phyloP scores from a whole-genome alignment of 2,329 filamentous ascomycete genomes.

The Niveomyces coronatus region DNA sequence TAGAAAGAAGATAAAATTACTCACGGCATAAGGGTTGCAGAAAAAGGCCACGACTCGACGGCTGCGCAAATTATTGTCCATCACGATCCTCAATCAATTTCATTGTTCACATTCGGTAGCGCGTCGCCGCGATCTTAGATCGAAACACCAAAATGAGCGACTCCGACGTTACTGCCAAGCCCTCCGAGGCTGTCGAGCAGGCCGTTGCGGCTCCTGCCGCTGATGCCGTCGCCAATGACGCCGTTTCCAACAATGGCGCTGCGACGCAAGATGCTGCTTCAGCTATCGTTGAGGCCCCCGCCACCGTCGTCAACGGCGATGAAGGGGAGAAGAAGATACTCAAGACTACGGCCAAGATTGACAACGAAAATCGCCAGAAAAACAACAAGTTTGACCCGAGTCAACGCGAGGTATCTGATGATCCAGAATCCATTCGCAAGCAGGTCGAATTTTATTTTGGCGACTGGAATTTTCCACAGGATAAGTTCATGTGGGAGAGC shows the following conservation, averaged over 20 bases:
- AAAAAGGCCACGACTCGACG: not conserved
- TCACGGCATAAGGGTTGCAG: slow-evolving; percentile 1
- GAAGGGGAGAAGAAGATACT: slow-evolving; percentile 27
- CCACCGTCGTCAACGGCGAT: slow-evolving; percentile 10
- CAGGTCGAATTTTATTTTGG: slow-evolving; percentile 97
- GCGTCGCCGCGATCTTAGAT: not conserved
- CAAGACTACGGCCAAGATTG: slow-evolving; percentile 33
- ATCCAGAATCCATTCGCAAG: slow-evolving; percentile 71
- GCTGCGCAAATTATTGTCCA: not conserved
- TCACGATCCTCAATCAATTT: not conserved
- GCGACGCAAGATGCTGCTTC: slow-evolving; percentile 16
- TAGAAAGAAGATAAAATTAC: slow-evolving; percentile 8
- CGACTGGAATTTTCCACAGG: slow-evolving; percentile 78
- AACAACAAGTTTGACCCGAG: slow-evolving; percentile 65
- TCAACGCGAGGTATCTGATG: slow-evolving; percentile 57
- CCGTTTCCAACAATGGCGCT: slow-evolving; percentile 15
- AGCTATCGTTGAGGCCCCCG: slow-evolving; percentile 11
- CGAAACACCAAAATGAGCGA: slow-evolving; percentile 10
- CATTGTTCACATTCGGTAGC: not conserved
- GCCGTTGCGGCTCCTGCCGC: slow-evolving; percentile 40
- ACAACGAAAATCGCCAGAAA: slow-evolving; percentile 33
- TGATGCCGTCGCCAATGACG: slow-evolving; percentile 23
- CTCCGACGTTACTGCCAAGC: slow-evolving; percentile 8
- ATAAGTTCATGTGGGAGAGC: slow-evolving; percentile 75
- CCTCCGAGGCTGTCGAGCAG: slow-evolving; percentile 43